phyloP scores from a whole-genome alignment of 306 rosid species.

The Lathyrus tuberosus region DNA sequence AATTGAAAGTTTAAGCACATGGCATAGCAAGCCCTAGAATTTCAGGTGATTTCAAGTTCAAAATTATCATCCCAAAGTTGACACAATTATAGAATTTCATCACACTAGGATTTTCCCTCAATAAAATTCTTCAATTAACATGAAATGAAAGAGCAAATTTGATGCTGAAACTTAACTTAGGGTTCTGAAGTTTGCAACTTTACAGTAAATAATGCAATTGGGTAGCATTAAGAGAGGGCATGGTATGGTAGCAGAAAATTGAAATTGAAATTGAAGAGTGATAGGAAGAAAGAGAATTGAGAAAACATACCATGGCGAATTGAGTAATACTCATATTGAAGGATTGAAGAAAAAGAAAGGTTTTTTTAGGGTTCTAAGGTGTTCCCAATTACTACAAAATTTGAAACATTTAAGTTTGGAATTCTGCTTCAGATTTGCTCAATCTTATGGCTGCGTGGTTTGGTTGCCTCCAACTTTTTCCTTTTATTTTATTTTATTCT shows the following conservation, averaged over 20 bases:
- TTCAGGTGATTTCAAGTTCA: too few relatives aligned
- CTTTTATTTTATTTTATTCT: too few relatives aligned
- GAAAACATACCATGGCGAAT: constrained; percentile 79
- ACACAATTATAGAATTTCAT: constrained; percentile 17
- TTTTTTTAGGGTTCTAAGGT: constrained; percentile 34
- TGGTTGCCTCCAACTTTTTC: too few relatives aligned
- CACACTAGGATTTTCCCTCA: not conserved
- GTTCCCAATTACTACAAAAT: constrained; percentile 36
- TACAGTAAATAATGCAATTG: constrained; percentile 2
- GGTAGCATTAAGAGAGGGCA: not conserved
- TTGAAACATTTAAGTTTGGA: not conserved
- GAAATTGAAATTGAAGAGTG: constrained; percentile 2
- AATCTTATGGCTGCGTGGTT: not conserved
- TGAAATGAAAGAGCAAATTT: constrained; percentile 23
- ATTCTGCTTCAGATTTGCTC: not conserved
- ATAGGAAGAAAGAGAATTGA: constrained; percentile 19
- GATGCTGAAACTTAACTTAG: constrained; percentile 25
- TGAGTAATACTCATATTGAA: constrained; percentile 67
- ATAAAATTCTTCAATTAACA: constrained; percentile 13
- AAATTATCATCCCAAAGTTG: constrained; percentile 31
- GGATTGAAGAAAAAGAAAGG: not conserved
- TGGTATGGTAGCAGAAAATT: not conserved
- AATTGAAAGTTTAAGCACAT: constrained; percentile 27
- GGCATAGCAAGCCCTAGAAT: not conserved
- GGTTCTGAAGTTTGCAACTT: constrained; percentile 26